Evolutionary conservation across 1,284 basidiomycete species (phyloP).

Genomic region (Coniophora puteana): DNA sequence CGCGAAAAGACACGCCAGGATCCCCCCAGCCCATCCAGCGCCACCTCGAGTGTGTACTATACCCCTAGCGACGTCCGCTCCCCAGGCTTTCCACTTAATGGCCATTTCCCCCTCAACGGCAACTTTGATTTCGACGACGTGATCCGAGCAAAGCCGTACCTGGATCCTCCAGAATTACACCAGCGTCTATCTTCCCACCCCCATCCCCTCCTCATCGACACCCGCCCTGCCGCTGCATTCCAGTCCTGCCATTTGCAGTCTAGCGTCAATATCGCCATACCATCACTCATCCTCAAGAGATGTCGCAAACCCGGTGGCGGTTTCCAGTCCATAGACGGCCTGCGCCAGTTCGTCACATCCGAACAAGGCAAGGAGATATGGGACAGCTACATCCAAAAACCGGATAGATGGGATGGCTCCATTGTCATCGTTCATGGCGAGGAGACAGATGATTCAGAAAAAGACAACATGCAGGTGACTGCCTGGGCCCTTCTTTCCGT

Average conservation of each 20-base stretch:
- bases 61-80: slow-evolving; percentile 44
- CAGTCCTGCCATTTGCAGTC: slow-evolving; percentile 57
- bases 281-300: slow-evolving; percentile 84
- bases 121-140: slow-evolving; percentile 1
- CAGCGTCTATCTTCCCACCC: slow-evolving; percentile 44
- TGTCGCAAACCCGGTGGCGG: slow-evolving; percentile 62
- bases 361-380: slow-evolving; percentile 64
- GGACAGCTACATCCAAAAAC: slow-evolving; percentile 52
- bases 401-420: slow-evolving; percentile 64
- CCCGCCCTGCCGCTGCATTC: slow-evolving; percentile 65
- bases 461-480: slow-evolving; percentile 47
- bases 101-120: slow-evolving; percentile 12
- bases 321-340: slow-evolving; percentile 59
- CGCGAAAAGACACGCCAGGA: slow-evolving; percentile 3
- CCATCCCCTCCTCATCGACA: slow-evolving; percentile 75
- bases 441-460: slow-evolving; percentile 64
- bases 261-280: slow-evolving; percentile 80
- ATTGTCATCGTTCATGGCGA: slow-evolving; percentile 69
- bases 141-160: too few species aligned
- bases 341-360: slow-evolving; percentile 77
- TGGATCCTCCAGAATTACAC: slow-evolving; percentile 47
- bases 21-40: slow-evolving; percentile 35
- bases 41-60: slow-evolving; percentile 52
- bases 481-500: slow-evolving; percentile 67
- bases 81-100: slow-evolving; percentile 22